A percentile compares a stretch with the other conserved stretches of the same genome.
Conservation (phyloP, 345 rosid species). For the Eucalyptus cladocalyx region DNA sequence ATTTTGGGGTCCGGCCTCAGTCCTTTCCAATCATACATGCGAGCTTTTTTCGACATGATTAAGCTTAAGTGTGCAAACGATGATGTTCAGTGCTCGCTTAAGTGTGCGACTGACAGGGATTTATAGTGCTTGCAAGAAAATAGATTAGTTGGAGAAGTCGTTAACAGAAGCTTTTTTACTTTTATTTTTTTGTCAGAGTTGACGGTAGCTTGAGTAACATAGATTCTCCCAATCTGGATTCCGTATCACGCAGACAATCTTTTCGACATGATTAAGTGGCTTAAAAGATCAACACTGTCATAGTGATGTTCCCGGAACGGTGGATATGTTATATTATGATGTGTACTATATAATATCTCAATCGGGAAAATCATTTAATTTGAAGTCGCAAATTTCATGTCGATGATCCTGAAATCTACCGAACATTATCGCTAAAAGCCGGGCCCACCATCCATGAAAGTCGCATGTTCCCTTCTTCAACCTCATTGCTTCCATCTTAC, state of each 20-base stretch:
- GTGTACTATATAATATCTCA: not conserved
- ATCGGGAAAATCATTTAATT: not conserved
- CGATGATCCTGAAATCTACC: not conserved
- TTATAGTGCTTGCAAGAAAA: not conserved
- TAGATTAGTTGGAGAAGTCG: not conserved
- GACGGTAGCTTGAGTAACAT: not conserved
- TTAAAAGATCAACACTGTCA: too few relatives aligned
- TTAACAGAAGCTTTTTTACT: too few relatives aligned
- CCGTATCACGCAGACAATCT: not conserved
- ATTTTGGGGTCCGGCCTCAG: too few relatives aligned
- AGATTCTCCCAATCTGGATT: too few relatives aligned
- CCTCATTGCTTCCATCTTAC: too few relatives aligned
- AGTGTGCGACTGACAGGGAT: not conserved
- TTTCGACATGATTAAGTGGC: not conserved
- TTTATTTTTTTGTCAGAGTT: too few relatives aligned
- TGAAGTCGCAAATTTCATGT: not conserved
- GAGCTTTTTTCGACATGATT: not conserved
- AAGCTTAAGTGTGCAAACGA: not conserved
- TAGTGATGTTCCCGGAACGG: not conserved
- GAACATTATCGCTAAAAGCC: not conserved
- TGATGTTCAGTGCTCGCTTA: not conserved
- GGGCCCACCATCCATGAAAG: not conserved
- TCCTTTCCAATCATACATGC: too few relatives aligned
- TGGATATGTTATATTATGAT: not conserved
- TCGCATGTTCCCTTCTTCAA: not conserved